Evolutionary conservation across 1,284 basidiomycete species (phyloP).

Genomic region (Stygiomarasmius scandens): DNA sequence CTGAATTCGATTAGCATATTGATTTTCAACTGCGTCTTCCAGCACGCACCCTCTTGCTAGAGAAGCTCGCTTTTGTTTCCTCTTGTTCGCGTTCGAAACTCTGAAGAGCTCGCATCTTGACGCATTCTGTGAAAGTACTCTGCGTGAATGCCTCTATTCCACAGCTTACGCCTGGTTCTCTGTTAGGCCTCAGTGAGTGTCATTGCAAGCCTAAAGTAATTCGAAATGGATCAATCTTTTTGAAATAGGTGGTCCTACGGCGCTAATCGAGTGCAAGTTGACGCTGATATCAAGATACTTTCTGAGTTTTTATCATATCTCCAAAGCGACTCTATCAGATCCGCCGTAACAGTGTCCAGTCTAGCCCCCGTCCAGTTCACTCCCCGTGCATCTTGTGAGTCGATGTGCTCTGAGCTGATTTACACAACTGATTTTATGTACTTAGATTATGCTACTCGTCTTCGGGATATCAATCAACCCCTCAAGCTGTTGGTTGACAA

Average conservation of each 20-base stretch:
- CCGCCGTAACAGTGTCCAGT: slow-evolving; percentile 71
- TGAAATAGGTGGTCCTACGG: slow-evolving; percentile 88
- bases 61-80: slow-evolving; percentile 86
- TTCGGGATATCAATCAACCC: slow-evolving; percentile 71
- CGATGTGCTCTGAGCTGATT: too few species aligned
- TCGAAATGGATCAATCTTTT: not conserved
- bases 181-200: slow-evolving; percentile 79
- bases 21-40: slow-evolving; percentile 6
- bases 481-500: slow-evolving; percentile 87
- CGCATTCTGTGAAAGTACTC: slow-evolving; percentile 75
- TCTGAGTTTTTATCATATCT: slow-evolving; percentile 83
- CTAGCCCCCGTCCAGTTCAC: slow-evolving; percentile 55
- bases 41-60: slow-evolving; percentile 93
- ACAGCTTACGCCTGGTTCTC: slow-evolving; percentile 93
- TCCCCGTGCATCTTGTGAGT: slow-evolving; percentile 49
- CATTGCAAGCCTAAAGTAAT: too few species aligned
- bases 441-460: slow-evolving; percentile 59
- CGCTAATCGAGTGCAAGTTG: slow-evolving; percentile 86
- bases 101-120: slow-evolving; percentile 90
- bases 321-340: slow-evolving; percentile 72
- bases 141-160: slow-evolving; percentile 79
- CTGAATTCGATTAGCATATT: too few species aligned
- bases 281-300: slow-evolving; percentile 86
- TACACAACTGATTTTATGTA: slow-evolving; percentile 11
- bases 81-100: slow-evolving; percentile 93